A percentile compares a stretch with the other conserved stretches of the same genome.
Conservation (phyloP, 2,329 filamentous ascomycete species). For the Talaromyces islandicus region DNA sequence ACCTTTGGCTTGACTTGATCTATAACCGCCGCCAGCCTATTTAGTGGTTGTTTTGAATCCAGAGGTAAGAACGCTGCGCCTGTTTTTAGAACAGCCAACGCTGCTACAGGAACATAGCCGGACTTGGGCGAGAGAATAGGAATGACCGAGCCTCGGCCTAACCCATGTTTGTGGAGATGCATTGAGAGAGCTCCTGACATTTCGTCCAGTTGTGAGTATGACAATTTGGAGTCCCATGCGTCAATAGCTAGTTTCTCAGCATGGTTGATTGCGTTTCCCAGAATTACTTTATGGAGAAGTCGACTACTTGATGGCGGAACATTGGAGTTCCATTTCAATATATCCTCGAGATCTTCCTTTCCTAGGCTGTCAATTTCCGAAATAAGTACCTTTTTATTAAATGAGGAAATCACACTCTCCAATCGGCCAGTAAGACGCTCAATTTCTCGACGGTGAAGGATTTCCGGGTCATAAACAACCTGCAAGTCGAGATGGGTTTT, state of each 20-base stretch:
- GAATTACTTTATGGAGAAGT: neutral
- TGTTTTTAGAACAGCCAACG: neutral
- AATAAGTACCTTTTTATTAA: neutral
- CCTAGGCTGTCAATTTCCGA: neutral
- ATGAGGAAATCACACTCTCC: neutral
- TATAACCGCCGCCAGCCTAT: neutral
- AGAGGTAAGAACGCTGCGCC: conserved; percentile 1
- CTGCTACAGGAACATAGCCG: conserved; percentile 1
- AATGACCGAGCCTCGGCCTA: conserved; percentile 17
- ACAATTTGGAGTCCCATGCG: neutral
- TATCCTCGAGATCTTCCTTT: neutral
- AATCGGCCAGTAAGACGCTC: neutral
- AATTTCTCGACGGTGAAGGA: neutral
- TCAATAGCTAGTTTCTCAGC: neutral
- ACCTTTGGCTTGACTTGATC: neutral
- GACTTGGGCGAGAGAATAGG: conserved; percentile 4
- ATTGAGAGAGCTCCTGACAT: neutral
- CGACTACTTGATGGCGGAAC: neutral
- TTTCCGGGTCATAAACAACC: neutral
- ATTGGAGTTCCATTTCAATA: neutral
- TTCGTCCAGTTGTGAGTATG: neutral
- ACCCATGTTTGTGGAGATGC: conserved; percentile 12
- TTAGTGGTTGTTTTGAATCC: neutral
- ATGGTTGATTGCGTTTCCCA: neutral
- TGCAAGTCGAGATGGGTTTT: neutral